These are phyloP conservation scores for Pyricularia sp. DNA, from an alignment of 2,329 filamentous ascomycete species.

Conservation along the genomic window DNA sequence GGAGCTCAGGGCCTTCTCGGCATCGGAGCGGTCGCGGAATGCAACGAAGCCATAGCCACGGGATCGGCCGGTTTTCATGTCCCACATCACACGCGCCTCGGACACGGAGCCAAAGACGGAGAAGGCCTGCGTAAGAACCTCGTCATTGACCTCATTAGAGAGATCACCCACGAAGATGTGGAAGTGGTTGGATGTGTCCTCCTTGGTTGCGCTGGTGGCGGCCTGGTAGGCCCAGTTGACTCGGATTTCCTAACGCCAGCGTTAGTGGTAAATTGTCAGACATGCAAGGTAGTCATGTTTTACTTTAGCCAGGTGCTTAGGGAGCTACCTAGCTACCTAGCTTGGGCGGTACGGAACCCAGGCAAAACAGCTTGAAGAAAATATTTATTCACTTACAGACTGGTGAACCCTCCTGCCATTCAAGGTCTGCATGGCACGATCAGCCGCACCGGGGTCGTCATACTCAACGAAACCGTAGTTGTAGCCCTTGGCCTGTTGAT, in stretches of 20 bases:
- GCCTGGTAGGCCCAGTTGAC: conserved; percentile 99
- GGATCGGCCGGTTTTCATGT: conserved; percentile 98
- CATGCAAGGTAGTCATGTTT: neutral
- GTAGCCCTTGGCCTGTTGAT: conserved; percentile 74
- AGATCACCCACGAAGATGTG: conserved; percentile 98
- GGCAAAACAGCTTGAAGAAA: neutral
- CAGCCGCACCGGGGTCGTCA: conserved; percentile 91
- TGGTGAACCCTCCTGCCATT: conserved; percentile 95
- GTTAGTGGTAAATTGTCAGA: neutral
- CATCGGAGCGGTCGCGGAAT: conserved; percentile 86
- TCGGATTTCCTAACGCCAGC: conserved; percentile 70
- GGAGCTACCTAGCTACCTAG: conserved; percentile 2
- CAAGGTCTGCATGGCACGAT: conserved; percentile 93
- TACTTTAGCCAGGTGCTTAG: neutral
- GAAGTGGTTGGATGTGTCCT: conserved; percentile 96
- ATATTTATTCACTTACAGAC: conserved; percentile 53
- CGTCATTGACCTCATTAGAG: conserved; percentile 98
- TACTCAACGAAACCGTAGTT: conserved; percentile 99
- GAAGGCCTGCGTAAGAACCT: conserved; percentile 87
- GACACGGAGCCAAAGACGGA: conserved; percentile 93
- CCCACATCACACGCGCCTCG: conserved; percentile 99
- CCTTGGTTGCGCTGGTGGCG: conserved; percentile 86
- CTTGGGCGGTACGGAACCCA: neutral
- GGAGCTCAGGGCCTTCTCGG: conserved; percentile 89
- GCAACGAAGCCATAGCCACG: conserved; percentile 97